Evolutionary conservation across 495 filamentous ascomycete genomes (phyloP), one percentile per base, ranked within the genome.

Genomic region (Hypoxylon fragiforme): DNA sequence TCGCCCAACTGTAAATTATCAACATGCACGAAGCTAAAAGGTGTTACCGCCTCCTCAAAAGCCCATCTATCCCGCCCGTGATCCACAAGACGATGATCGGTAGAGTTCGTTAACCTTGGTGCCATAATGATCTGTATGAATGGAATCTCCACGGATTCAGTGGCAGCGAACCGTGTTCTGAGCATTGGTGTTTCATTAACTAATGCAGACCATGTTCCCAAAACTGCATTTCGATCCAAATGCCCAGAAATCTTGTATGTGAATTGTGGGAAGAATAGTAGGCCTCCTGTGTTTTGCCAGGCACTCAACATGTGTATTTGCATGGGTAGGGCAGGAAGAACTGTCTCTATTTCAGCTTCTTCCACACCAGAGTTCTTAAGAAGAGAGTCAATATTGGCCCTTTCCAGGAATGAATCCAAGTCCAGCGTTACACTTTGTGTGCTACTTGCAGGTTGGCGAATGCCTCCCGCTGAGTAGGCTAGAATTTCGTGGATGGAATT

Each of bases 271-370:
- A 85, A 84, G 62, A 90, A 86, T 1, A 85, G 63, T 8, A 67
- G 69, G 0, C 84, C 82, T 0, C 62, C 49, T 0, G 86, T 84
- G 43, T 85, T 85, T 50, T 82, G 72, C 88, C 88, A 91, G 15
- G 70, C 75, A 2, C 74, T 80, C 8, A 92, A 73, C 77, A 89
- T 87, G 57, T 87, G 87, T 2, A 83, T 68, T 63, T 92, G 88
- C 50, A 88, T 88, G 1, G 86, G 68, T 7, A 85, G 79, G n/a
- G 81, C 85, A 0, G 86, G 87, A 0, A 85, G 60, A 2, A 86
- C 51, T 3, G 60, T 64, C 47, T 90, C 84, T 22, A 87, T 64
- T 2, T 74, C 57, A 2, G 71, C 62, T 9, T 54, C 37, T 0
- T 67, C 44, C 3, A 85, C 44, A 6, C 66, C 67, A 2, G 49